Conservation (phyloP, 2,329 filamentous ascomycete genomes). For the Cladosporium sphaerospermum region DNA sequence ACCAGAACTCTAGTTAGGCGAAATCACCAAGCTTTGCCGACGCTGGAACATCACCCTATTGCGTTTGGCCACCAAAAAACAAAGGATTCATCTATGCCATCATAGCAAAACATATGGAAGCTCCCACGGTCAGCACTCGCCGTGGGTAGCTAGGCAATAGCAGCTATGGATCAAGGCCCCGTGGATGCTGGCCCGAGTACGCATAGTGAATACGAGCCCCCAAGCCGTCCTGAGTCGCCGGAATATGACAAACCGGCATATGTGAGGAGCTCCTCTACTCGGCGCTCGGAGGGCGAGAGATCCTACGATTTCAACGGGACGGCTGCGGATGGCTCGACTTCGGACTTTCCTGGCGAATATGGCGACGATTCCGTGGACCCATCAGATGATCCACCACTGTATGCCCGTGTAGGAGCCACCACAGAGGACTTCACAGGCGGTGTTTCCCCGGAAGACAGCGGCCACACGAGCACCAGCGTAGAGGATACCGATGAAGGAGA, state of each 20-base stretch:
- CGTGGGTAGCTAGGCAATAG: too few relatives aligned
- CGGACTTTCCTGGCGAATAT: not conserved
- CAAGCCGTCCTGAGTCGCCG: conserved; percentile 4
- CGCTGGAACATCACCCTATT: too few relatives aligned
- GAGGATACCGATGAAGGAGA: conserved; percentile 15
- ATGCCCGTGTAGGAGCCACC: conserved; percentile 24
- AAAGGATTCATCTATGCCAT: too few relatives aligned
- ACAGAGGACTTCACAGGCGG: conserved; percentile 18
- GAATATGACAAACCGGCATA: conserved; percentile 2
- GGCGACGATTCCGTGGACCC: conserved; percentile 14
- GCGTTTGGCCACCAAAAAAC: too few relatives aligned
- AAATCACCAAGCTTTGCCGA: too few relatives aligned
- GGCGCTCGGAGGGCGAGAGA: not conserved
- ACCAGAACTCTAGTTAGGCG: too few relatives aligned
- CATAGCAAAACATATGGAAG: too few relatives aligned
- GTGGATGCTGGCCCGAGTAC: conserved; percentile 24
- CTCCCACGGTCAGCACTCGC: too few relatives aligned
- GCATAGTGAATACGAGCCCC: conserved; percentile 22
- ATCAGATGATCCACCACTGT: conserved; percentile 20
- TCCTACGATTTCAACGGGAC: not conserved
- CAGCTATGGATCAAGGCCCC: conserved; percentile 26
- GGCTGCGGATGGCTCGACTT: not conserved
- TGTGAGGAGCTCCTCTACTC: conserved; percentile 3
- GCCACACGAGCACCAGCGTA: conserved; percentile 3
- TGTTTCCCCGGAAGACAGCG: not conserved